Conservation (phyloP, 768 basidiomycete genomes). For the Podaxis sp. region DNA sequence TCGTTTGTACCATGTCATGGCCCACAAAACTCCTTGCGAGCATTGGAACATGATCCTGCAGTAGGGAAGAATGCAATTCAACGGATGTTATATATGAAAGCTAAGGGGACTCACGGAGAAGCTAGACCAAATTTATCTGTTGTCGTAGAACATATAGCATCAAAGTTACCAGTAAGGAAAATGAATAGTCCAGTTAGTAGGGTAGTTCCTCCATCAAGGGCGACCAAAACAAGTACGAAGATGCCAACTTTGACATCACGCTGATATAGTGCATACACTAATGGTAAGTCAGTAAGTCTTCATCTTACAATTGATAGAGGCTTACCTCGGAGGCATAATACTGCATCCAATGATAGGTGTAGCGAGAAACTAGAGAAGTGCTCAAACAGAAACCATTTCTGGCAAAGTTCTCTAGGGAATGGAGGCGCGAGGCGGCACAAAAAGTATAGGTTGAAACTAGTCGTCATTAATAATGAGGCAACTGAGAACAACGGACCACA, state of each 20-base stretch:
- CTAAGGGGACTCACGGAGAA: not conserved
- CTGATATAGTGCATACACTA: not conserved
- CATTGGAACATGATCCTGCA: not conserved
- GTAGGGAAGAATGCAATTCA: not conserved
- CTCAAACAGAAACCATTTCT: constrained; percentile 2
- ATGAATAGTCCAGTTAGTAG: not conserved
- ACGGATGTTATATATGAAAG: too few species aligned
- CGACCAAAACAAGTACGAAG: not conserved
- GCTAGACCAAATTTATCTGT: not conserved
- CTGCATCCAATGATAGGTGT: not conserved
- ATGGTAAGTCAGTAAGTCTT: not conserved
- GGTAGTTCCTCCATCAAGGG: not conserved
- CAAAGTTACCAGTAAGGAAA: not conserved
- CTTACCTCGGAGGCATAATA: not conserved
- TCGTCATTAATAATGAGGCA: not conserved
- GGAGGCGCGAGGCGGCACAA: not conserved
- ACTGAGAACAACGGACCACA: not conserved
- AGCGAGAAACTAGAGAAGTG: not conserved
- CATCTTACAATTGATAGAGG: not conserved
- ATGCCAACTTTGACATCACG: not conserved
- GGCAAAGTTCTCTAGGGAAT: not conserved
- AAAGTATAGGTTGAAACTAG: not conserved
- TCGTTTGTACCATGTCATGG: not conserved
- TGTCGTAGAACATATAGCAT: not conserved
- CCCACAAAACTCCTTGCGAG: not conserved